Base-by-base conservation (phyloP, 768 basidiomycete species). In the Trametopsis cervina region DNA sequence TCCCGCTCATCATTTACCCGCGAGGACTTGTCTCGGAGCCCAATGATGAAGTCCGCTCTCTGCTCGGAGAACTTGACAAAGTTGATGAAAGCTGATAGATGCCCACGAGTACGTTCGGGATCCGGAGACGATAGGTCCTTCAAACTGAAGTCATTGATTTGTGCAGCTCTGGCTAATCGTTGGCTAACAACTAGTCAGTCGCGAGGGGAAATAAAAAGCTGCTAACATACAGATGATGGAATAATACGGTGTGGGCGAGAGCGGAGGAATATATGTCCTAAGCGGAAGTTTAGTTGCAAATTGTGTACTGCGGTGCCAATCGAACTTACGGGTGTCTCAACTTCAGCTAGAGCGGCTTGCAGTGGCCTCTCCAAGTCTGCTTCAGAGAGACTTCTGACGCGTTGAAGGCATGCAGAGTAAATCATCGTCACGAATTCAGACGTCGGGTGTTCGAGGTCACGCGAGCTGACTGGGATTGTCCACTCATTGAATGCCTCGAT, bases 11-110 rank as follows among this genome's bases (percentile, higher is more conserved):
- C 65, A 42, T 78, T 68, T 22, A 85, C 58, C 11, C 71, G 63
- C 15, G 78, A 65, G 10, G 81, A 83, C 49, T 74, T 70, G 11
- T 81, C 77, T 37, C 80, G 75, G 21, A 92, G 66, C n/a, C 75
- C 72, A 47, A 70, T 70, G 15, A 85, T 70, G 51, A 85, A 81
- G 2, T 73, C 64, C 35, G 76, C 72, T 56, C 80, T 82, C 55
- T 89, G 85, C 55, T 83, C 86, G 12, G 81, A 83, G 63, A 93
- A 95, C 65, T 89, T 90, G 65, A 91, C 79, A 63, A 94, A 90
- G 66, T 96, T 96, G 71, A 94, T 89, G 56, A 95, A 86, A 2
- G 86, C 90, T 27, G 89, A 89, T 53, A 96, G 76, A 35, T 87
- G 71, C 44, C 77, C 72, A 23, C 84, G 74, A 0, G 90, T 88